Evolutionary conservation across 768 basidiomycete species (phyloP).

Genomic region (Mycena galopus): DNA sequence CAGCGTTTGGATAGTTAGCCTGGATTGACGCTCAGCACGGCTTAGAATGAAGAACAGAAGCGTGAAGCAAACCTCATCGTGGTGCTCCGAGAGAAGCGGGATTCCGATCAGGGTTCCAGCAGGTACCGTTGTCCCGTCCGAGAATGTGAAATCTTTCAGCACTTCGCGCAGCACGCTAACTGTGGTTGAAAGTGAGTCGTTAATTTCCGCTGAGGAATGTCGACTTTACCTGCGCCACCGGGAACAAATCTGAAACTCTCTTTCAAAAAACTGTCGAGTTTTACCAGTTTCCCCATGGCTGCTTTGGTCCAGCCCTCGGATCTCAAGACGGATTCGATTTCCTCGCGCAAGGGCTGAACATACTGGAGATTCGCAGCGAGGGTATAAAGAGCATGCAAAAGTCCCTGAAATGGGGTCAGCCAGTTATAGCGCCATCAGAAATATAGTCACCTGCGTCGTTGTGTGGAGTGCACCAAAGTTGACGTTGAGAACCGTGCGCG

Average conservation of each 20-base stretch:
- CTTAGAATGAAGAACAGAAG: too few relatives aligned
- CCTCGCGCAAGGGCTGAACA: constrained; percentile 44
- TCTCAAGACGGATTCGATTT: constrained; percentile 42
- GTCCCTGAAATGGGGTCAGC: neutral
- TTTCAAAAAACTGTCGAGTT: constrained; percentile 52
- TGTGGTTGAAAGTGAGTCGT: constrained; percentile 6
- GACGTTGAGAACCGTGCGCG: constrained; percentile 37
- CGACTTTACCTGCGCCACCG: constrained; percentile 17
- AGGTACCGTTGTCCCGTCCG: constrained; percentile 58
- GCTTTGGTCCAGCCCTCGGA: constrained; percentile 48
- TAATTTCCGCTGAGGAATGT: too few relatives aligned
- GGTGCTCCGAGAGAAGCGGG: constrained; percentile 47
- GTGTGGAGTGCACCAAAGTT: constrained; percentile 42
- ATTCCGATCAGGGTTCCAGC: constrained; percentile 51
- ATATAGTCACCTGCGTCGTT: constrained; percentile 21
- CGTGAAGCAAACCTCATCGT: constrained; percentile 33
- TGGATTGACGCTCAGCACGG: constrained; percentile 13
- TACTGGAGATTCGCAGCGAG: constrained; percentile 46
- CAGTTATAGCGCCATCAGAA: too few relatives aligned
- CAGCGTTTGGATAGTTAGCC: constrained; percentile 48
- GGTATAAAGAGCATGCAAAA: constrained; percentile 39
- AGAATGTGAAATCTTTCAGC: constrained; percentile 56
- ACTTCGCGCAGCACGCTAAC: constrained; percentile 48
- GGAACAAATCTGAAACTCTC: constrained; percentile 46
- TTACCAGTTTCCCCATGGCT: constrained; percentile 43